Base-by-base conservation (phyloP, 768 basidiomycete species). In the Lyophyllum semitale region DNA sequence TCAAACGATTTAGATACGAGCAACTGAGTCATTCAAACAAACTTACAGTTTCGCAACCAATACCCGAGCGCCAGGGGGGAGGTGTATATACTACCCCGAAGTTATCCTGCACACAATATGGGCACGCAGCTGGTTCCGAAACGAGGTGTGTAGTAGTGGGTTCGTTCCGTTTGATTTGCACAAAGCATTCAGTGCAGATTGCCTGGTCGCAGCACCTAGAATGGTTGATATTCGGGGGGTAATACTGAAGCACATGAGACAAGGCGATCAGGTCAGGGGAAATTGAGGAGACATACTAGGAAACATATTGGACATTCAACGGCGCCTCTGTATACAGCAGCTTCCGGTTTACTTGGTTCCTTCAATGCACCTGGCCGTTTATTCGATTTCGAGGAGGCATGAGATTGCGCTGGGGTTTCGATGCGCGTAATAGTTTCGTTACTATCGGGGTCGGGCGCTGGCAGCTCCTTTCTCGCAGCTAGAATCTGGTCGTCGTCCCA, bases 171-270 rank as follows among this genome's bases (percentile, higher is more conserved):
- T 98, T 98, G 75, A 99, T 98, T 74, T 98, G 96, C 20, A 98
- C 94, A 66, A 99, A 98, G 69, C 97, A 99, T 73, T 99, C 97
- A 33, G 97, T 98, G 69, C 97, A 99, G 58, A 99, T 96, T 20
- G 92, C 89, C 63, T 99, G 97, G 78, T 96, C 95, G 70, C 97
- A 99, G 70, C 97, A 99, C 67, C 97, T 84, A 35, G 97, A 98
- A 64, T 88, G 89, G 68, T 98, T 98, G 73, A 98, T 97, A 72
- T 98, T 96, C 43, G 90, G 82, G 22, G 97, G 97, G 67, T 98
- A 99, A 72, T 96, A 98, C 96, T 99, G 67, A 23, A 25, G 50
- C 35, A 20, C 33, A 59, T 61, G 51, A 55, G 53, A 59, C 33
- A 63, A 61, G 60, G 66, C 58, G 66, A 69, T 73, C 64, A 49